Evolutionary conservation across 2,329 filamentous ascomycete species (phyloP).

Genomic region (Hypoxylon sp.): DNA sequence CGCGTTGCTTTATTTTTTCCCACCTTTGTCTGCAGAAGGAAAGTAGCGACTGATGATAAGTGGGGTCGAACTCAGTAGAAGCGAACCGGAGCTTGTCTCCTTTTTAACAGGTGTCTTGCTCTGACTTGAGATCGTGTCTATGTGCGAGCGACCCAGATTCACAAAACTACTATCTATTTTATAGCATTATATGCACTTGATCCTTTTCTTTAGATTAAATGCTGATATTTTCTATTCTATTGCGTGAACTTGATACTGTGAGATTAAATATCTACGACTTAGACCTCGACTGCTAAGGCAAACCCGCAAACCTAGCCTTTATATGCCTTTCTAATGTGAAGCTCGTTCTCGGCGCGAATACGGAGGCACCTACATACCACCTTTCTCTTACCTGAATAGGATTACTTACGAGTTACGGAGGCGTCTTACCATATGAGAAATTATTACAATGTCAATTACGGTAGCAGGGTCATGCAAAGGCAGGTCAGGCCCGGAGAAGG

Average conservation of each 20-base stretch:
- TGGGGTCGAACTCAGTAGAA: too few relatives aligned
- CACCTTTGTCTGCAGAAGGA: neutral
- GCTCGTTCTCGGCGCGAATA: neutral
- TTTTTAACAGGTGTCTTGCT: too few relatives aligned
- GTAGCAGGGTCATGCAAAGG: neutral
- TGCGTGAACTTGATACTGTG: neutral
- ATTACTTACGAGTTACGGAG: neutral
- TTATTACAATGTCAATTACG: neutral
- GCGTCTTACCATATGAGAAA: neutral
- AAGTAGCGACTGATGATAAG: too few relatives aligned
- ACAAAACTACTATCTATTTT: too few relatives aligned
- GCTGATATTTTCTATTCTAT: neutral
- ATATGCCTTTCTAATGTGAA: neutral
- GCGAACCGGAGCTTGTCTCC: too few relatives aligned
- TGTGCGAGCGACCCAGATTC: too few relatives aligned
- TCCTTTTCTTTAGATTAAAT: too few relatives aligned
- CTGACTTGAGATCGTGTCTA: too few relatives aligned
- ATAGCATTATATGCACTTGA: too few relatives aligned
- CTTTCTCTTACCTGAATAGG: neutral
- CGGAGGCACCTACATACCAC: neutral
- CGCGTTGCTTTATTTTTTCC: neutral
- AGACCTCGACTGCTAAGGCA: neutral
- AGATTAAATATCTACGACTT: too few relatives aligned
- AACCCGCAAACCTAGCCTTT: neutral
- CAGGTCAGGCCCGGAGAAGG: constrained; percentile 13